Evolutionary conservation across 345 rosid species (phyloP), one percentile per base, ranked within the genome.

Genomic region (Mallotus nudiflorus): DNA sequence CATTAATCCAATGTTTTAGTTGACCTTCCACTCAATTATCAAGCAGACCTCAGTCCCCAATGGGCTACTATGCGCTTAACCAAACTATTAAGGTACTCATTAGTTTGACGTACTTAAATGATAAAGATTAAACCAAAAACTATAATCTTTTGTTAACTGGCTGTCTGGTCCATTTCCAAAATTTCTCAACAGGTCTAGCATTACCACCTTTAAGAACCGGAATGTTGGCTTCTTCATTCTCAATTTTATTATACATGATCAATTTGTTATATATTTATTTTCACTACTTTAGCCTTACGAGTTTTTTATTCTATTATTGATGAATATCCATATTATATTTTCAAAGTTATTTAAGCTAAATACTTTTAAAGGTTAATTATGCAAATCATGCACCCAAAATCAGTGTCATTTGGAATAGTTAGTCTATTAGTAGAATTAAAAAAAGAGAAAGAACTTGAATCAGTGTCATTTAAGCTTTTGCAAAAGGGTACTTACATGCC

Each of bases 81-180:
- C 56, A 78, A 82, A 35, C 78, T 91, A 97, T 93, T 78, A 79
- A 81, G 37, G 59, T 42, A 66, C 8, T 53, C 25, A 22, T 13
- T 40, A 51, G 24, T 58, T 6, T 25, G 20, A 10, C 25, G 59
- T 45, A 55, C 29, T 4, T 8, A 5, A 0, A 39, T 28, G 19
- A 24, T n/a, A 1, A n/a, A 33, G 19, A 28, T 58, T 20, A 27
- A 37, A 29, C 22, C 27, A 0, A 15, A 12, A 27, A 54, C 13
- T 42, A 52, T 27, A 6, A 40, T 46, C 53, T 68, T 60, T 68
- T 75, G 25, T 25, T 51, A 29, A 27, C 28, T 67, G 25, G 27
- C 35, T 93, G 73, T 86, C 96, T 18, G 98, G 97, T 63, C 82
- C 96, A 49, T 93, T 93, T 66, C 98, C 98, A 3, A 83, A 66